Evolutionary conservation across 257 asterid species (phyloP).

Genomic region (Scutellaria baicalensis): DNA sequence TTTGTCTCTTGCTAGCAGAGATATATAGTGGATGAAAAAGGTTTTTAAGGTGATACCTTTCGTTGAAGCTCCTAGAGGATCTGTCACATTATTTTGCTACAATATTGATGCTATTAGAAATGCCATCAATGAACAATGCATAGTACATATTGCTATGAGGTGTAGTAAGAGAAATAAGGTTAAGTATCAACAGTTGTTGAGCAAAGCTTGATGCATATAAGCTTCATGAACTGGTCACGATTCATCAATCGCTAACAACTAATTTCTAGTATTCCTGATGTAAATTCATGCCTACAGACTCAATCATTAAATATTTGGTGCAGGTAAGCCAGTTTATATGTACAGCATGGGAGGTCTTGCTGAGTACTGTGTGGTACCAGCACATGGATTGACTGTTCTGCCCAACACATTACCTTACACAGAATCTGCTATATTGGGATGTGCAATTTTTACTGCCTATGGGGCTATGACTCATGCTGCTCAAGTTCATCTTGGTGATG

Average conservation of each 20-base stretch:
- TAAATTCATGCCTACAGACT: neutral
- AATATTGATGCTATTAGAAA: neutral
- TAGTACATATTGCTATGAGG: neutral
- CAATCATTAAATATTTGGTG: constrained; percentile 22
- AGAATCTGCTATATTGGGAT: constrained; percentile 91
- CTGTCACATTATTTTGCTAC: neutral
- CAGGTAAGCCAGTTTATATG: constrained; percentile 97
- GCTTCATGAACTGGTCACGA: neutral
- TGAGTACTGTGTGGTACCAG: constrained; percentile 95
- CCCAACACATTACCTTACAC: constrained; percentile 85
- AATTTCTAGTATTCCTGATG: neutral
- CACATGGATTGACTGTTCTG: constrained; percentile 65
- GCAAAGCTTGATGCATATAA: too few species aligned
- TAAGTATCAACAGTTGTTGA: neutral
- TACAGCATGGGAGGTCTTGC: constrained; percentile 99
- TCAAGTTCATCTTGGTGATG: constrained; percentile 79
- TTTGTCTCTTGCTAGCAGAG: neutral
- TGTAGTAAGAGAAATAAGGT: neutral
- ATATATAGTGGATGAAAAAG: neutral
- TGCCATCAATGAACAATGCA: neutral
- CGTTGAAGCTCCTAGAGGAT: neutral
- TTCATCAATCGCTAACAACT: neutral
- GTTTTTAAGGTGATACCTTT: neutral
- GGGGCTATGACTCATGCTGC: constrained; percentile 99
- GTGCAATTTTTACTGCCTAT: constrained; percentile 98